Base-by-base conservation (phyloP, 179 eudicot genomes). In the Beta lomatogona region DNA sequence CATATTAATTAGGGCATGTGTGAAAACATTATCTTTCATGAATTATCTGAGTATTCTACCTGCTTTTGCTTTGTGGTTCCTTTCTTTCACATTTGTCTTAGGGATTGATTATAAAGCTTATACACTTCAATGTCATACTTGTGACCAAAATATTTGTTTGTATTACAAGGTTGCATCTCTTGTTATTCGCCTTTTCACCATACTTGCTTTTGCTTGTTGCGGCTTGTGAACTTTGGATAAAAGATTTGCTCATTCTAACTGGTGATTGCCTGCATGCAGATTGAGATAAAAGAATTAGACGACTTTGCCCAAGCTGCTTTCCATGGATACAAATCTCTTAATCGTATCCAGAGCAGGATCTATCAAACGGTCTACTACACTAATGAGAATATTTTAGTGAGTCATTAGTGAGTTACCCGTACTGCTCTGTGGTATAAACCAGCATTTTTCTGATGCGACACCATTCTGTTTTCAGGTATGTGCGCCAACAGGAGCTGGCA, bases 401-500 rank as follows among this genome's bases (percentile, higher is more conserved):
- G 91, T 88, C 22, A 71, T 77, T 79, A 25, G 68, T 67, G 46
- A 77, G 14, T 73, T 66, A 8, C 72, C 55, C 57, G 12, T 74
- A n/a, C 46, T 68, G 53, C 54, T 61, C 48, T 25, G 45, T 31
- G 11, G 28, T 52, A 44, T 55, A 53, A 65, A 64, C 65, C 55
- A 80, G 68, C 79, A 22, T 9, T 18, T 54, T 77, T 41, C 60
- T 82, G 46, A 80, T 73, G 77, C 70, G 53, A 73, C 70, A 73
- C 78, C 77, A 69, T 82, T 67, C 28, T 83, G 44, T 61, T 87
- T 83, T 76, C 88, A 95, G 98, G 97, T 95, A 60, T 95, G 98
- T 86, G 99, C 99, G 19, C 99, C 99, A 71, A 95, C 99, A 36
- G 99, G 99, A 82, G 99, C 99, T 86, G 99, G 99, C 19, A 95